Percentiles rank a stretch among this genome's conserved stretches.
Conservation (phyloP, 2,329 filamentous ascomycete genomes). For the Sordariomycetes sp. region DNA sequence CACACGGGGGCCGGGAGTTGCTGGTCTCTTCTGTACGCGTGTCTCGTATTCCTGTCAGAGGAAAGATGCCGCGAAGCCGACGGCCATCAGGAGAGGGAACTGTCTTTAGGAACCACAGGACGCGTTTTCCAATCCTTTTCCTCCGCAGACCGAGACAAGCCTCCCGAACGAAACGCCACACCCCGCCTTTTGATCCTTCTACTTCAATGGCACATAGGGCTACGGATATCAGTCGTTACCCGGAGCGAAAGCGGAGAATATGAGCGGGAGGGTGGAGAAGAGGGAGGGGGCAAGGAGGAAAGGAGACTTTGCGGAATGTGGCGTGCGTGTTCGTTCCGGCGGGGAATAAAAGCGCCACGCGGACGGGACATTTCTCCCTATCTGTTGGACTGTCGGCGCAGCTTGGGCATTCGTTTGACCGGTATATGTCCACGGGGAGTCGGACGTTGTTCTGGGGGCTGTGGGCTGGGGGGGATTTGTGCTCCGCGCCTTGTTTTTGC, state of each 20-base stretch:
- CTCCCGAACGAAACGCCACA: background rate
- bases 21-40: no score
- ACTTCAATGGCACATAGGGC: background rate
- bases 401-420: no score
- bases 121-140: background rate
- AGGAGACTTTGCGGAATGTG: background rate
- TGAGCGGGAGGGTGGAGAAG: background rate
- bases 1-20: no score
- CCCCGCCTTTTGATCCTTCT: background rate
- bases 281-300: background rate
- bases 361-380: background rate
- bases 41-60: no score
- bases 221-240: background rate
- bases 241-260: background rate
- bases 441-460: no score
- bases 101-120: no score
- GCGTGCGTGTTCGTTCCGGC: background rate
- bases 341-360: background rate
- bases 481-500: no score
- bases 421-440: no score
- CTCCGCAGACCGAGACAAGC: background rate
- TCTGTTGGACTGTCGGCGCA: no score
- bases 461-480: no score
- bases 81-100: no score
- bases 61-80: no score